Conservation (phyloP, 345 rosid species). For the Carallia brachiata region DNA sequence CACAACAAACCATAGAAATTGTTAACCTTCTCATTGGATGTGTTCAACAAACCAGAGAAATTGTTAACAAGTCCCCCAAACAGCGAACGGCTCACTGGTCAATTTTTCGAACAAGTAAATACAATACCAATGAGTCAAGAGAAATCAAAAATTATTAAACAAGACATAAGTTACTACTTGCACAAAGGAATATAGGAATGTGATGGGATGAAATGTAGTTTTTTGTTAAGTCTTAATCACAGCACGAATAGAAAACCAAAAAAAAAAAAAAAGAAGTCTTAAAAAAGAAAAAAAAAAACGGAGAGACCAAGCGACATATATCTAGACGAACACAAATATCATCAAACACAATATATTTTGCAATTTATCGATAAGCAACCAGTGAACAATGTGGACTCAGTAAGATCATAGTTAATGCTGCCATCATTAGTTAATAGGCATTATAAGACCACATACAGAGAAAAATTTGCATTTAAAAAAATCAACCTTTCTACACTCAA, state of each 20-base stretch:
- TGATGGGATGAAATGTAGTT: neutral
- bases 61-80: constrained; percentile 45
- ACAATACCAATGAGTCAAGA: neutral
- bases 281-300: too few species aligned
- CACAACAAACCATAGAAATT: constrained; percentile 16
- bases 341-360: too few species aligned
- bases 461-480: too few species aligned
- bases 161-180: neutral
- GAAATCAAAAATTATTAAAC: neutral
- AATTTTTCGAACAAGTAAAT: neutral
- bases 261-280: too few species aligned
- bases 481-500: too few species aligned
- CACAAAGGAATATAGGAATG: neutral
- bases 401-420: too few species aligned
- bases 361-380: too few species aligned
- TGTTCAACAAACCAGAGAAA: constrained; percentile 28
- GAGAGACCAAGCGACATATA: too few species aligned
- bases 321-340: too few species aligned
- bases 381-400: too few species aligned
- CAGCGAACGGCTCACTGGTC: constrained; percentile 41
- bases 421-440: too few species aligned
- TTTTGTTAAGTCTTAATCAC: neutral
- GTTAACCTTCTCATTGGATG: constrained; percentile 26
- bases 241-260: neutral
- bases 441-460: too few species aligned